Percentiles rank a stretch among this genome's conserved stretches.
phyloP scores from a whole-genome alignment of 306 rosid species.

The Acacia acuminata region DNA sequence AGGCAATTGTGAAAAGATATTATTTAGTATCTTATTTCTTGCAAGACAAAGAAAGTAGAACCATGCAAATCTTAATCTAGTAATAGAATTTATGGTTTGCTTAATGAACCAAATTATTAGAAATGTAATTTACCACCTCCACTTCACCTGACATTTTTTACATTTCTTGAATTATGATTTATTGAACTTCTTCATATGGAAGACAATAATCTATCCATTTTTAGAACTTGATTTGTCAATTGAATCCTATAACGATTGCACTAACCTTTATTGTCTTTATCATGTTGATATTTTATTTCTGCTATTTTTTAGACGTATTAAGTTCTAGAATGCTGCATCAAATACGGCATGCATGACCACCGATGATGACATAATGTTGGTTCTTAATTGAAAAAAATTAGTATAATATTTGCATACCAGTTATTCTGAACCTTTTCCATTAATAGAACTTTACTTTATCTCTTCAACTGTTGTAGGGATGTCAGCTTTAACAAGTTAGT shows the following conservation, averaged over 20 bases:
- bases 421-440: neutral
- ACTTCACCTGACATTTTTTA: neutral
- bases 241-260: neutral
- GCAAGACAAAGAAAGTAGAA: neutral
- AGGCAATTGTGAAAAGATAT: neutral
- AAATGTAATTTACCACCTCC: neutral
- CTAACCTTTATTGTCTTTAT: neutral
- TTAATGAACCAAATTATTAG: constrained; percentile 7
- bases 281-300: neutral
- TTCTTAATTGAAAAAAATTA: neutral
- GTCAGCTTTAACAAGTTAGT: constrained; percentile 79
- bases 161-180: neutral
- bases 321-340: neutral
- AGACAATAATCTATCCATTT: too few relatives aligned
- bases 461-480: constrained; percentile 58
- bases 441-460: constrained; percentile 14
- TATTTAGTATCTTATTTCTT: neutral
- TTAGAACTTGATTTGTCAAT: neutral
- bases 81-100: neutral
- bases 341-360: neutral
- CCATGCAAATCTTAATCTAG: neutral
- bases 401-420: constrained; percentile 19
- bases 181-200: too few relatives aligned
- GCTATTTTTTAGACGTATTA: neutral
- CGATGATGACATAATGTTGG: constrained; percentile 4